Base-by-base conservation (phyloP, 768 basidiomycete genomes). In the Filobasidium floriforme region DNA sequence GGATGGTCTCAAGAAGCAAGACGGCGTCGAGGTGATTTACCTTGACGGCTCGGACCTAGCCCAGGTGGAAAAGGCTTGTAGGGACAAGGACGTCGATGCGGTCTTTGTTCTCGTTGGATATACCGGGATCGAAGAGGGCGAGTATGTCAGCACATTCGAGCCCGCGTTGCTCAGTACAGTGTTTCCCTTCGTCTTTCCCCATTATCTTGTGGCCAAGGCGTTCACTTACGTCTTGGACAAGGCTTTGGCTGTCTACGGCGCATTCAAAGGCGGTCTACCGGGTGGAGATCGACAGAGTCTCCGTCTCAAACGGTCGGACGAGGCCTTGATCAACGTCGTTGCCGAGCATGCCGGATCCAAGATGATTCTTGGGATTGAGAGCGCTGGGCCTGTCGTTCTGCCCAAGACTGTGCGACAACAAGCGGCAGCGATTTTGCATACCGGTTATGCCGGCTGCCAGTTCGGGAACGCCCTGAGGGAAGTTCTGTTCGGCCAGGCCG, bases 41-140 rank as follows among this genome's bases (percentile, higher is more conserved):
- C 18, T 57, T 6, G 32, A 32, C 49, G 49, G 62, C 29, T 5
- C 11, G 9, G 51, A 63, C 26, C 52, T 63, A 11, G 32, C 37
- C 12, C 32, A 37, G 7, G 52, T 54, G 22, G 51, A 49, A 12
- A 37, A 19, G 19, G 26, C 7, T n/a, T 49, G 46, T 12, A 49
- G 5, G 46, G 32, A 37, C 32, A 26, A 4, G 11, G 26, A 40
- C 11, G 62, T 51, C 11, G 51, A 63, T 24, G 52, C 54, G 5
- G 62, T 63, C 7, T 41, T 63, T 29, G 51, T 41, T 41, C 12
- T 63, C 9, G 52, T 63, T 7, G 62, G 62, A 19, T 63, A 63
- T 15, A 63, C 51, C 1, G 62, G 62, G 1, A 24, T 19, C 12
- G 62, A 63, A 4, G 60, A 61, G 43, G 62, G 62, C 1, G 62